Percentiles rank a stretch among this genome's conserved stretches.
phyloP scores from a whole-genome alignment of 2,329 filamentous ascomycete species.

The Xylaria sp. region DNA sequence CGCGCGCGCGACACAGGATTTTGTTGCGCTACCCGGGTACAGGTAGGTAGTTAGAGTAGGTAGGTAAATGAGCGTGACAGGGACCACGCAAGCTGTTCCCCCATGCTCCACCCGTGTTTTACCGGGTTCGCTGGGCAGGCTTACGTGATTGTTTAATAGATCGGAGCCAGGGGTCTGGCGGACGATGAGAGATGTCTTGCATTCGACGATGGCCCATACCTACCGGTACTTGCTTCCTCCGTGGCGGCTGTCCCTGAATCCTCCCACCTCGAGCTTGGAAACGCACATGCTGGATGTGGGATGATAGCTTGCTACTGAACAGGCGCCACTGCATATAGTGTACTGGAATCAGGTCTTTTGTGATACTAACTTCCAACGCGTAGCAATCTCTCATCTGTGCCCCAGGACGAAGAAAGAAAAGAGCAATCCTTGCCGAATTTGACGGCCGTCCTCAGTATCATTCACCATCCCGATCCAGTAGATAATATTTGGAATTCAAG shows the following conservation, averaged over 20 bases:
- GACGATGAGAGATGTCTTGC: not conserved
- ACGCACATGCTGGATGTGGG: not conserved
- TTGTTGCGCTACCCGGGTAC: not conserved
- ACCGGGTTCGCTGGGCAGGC: not conserved
- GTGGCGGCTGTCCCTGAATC: not conserved
- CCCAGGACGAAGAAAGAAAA: no score
- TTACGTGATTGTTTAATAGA: not conserved
- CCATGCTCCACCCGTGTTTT: not conserved
- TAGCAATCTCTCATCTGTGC: no score
- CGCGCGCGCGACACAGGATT: no score
- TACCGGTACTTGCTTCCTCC: not conserved
- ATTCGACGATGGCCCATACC: not conserved
- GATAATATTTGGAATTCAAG: no score
- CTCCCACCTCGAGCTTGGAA: not conserved
- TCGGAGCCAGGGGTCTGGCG: not conserved
- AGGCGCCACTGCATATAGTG: not conserved
- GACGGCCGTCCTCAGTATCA: no score
- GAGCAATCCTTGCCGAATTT: no score
- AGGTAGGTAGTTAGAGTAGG: no score
- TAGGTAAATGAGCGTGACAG: not conserved
- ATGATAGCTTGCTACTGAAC: not conserved
- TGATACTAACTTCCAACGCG: not conserved
- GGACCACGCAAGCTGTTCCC: not conserved
- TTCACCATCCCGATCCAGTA: no score
- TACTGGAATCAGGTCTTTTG: not conserved